phyloP scores from a whole-genome alignment of 2,329 filamentous ascomycete species.

The Colletotrichum sp. region DNA sequence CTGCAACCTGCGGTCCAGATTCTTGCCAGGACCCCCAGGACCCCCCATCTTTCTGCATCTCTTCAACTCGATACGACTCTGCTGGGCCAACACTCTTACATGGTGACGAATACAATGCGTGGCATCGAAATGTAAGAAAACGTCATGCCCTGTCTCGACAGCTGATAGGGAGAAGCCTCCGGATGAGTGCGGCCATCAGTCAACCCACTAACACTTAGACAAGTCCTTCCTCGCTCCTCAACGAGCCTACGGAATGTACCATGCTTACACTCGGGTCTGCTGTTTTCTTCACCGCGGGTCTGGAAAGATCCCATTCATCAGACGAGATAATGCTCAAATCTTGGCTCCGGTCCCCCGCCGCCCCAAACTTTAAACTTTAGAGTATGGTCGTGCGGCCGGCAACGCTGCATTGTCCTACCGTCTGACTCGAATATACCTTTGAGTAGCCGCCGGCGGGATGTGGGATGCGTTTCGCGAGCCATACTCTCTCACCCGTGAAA shows the following conservation, averaged over 20 bases:
- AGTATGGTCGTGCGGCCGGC: background rate
- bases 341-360: background rate
- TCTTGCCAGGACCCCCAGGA: background rate
- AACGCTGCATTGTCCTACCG: background rate
- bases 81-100: background rate
- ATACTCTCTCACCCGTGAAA: background rate
- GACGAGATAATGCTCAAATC: background rate
- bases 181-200: background rate
- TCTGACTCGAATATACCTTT: background rate
- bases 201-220: background rate
- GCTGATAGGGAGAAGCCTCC: background rate
- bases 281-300: background rate
- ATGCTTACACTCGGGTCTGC: background rate
- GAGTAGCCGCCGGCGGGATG: background rate
- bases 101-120: background rate
- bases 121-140: background rate
- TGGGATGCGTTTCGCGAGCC: background rate
- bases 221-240: background rate
- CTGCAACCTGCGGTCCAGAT: background rate
- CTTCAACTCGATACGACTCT: background rate
- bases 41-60: background rate
- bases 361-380: background rate
- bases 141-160: background rate
- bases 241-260: background rate
- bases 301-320: background rate